Evolutionary conservation across 768 basidiomycete species (phyloP), one percentile per base, ranked within the genome.

Genomic region (Coprinellus aureogranulatus): DNA sequence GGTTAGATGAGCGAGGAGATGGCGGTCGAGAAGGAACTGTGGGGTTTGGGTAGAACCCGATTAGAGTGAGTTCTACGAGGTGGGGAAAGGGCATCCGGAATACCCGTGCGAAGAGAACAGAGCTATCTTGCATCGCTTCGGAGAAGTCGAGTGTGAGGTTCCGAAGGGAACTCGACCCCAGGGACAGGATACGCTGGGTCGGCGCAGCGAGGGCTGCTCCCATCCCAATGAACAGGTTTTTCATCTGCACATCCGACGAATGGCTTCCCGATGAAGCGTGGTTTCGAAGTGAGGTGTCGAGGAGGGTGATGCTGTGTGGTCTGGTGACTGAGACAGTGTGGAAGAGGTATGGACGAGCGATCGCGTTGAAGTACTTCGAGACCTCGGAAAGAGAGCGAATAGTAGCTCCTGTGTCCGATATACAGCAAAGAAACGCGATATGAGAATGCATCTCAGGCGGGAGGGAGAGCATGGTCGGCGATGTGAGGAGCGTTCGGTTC

Each of bases 1-100:
- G 34, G 14, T 6, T 6, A 6, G 34, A 34, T 14, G 34, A 14
- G 14, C 34, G 34, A 14, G 8, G 34, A 34, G 34, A 34, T 6
- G 34, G 14, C 6, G 34, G 34, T 34, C 8, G 34, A 14, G 34
- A 34, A 3, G 71, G 60, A 0, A 68, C 52, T 20, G 72, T 73
- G 2, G 79, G 80, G 60, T 77, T 81, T 6, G 81, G 78, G 64
- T 84, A 84, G 60, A 77, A 78, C 1, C 81, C 82, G 2, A 73
- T 72, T 2, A 82, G 61, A 4, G 76, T 67, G 57, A 84, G 76
- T 28, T 73, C 72, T 26, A 59, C 63, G 1, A 84, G 69, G 26
- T 56, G 59, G 0, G 80, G 81, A 51, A 81, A 78, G 2, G 66
- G 53, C 9, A 69, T 68, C 18, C 76, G 71, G 65, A 80, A 81